Conservation (phyloP, 192 early-diverging fungal species). For the Haplosporangium gracile region DNA sequence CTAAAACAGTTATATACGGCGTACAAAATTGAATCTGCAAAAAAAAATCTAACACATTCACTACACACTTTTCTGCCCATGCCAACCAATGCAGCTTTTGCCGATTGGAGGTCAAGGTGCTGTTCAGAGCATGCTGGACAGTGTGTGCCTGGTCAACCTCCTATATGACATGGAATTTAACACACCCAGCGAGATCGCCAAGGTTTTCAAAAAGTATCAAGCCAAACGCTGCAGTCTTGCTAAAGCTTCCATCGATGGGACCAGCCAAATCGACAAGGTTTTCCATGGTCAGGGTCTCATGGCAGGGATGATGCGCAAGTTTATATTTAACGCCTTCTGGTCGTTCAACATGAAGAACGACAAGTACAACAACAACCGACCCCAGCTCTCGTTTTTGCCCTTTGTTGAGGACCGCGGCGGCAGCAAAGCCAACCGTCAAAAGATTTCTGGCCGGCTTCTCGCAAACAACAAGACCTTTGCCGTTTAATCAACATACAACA, state of each 20-base stretch:
- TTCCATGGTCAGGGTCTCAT: constrained; percentile 20
- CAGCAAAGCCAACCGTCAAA: constrained; percentile 21
- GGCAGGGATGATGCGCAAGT: constrained; percentile 29
- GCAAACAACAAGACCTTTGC: constrained; percentile 13
- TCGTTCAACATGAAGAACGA: constrained; percentile 30
- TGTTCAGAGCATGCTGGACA: constrained; percentile 23
- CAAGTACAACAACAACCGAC: constrained; percentile 29
- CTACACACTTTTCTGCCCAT: not conserved
- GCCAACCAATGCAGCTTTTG: not conserved
- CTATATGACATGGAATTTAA: constrained; percentile 33
- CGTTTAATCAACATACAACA: not conserved
- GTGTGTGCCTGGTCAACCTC: constrained; percentile 26
- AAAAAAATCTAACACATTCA: not conserved
- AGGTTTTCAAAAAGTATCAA: constrained; percentile 33
- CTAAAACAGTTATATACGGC: too few species aligned
- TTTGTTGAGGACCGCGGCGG: constrained; percentile 25
- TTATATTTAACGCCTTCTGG: constrained; percentile 16
- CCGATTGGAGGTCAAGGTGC: constrained; percentile 15
- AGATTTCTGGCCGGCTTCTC: constrained; percentile 6
- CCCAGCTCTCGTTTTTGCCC: constrained; percentile 36
- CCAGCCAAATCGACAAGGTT: constrained; percentile 18
- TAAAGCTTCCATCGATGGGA: constrained; percentile 12
- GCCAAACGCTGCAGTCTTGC: constrained; percentile 1
- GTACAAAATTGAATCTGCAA: too few species aligned
- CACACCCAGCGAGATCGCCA: constrained; percentile 10